These are phyloP conservation scores for Backusella circina DNA, from an alignment of 192 early-diverging fungal genomes.

Conservation along the genomic window DNA sequence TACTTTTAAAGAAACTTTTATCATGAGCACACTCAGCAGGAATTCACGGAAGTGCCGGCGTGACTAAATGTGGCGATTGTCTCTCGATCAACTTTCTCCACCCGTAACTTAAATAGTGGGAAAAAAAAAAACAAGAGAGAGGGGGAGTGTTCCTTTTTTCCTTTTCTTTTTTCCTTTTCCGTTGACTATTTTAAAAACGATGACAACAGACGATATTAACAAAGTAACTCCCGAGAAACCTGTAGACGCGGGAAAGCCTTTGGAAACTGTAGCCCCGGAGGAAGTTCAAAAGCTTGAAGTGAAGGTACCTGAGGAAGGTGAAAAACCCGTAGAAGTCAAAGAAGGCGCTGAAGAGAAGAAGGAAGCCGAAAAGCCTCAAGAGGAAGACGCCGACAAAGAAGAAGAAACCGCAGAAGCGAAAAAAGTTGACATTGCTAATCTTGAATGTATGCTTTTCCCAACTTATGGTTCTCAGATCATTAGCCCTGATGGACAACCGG, in stretches of 20 bases:
- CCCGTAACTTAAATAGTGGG: not conserved
- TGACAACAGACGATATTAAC: not conserved
- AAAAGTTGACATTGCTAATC: not conserved
- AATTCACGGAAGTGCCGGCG: not conserved
- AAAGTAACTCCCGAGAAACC: not conserved
- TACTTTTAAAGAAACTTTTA: not conserved
- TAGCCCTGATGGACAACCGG: not conserved
- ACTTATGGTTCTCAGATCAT: conserved; percentile 18
- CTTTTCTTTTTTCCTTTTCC: not conserved
- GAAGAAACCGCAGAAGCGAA: not conserved
- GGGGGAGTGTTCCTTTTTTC: not conserved
- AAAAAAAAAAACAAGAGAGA: not conserved
- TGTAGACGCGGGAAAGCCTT: not conserved
- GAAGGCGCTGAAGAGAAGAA: not conserved
- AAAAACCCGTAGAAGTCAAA: not conserved
- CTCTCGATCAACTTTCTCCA: not conserved
- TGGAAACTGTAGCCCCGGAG: not conserved
- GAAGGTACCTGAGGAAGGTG: not conserved
- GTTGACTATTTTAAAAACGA: not conserved
- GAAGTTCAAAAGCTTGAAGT: not conserved
- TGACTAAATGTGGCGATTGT: not conserved
- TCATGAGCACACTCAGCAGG: conserved; percentile 1
- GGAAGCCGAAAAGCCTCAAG: not conserved
- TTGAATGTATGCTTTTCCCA: conserved; percentile 32
- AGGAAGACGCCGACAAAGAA: not conserved